phyloP scores from a whole-genome alignment of 2,329 filamentous ascomycete genomes.

The Alternaria gansuensis region DNA sequence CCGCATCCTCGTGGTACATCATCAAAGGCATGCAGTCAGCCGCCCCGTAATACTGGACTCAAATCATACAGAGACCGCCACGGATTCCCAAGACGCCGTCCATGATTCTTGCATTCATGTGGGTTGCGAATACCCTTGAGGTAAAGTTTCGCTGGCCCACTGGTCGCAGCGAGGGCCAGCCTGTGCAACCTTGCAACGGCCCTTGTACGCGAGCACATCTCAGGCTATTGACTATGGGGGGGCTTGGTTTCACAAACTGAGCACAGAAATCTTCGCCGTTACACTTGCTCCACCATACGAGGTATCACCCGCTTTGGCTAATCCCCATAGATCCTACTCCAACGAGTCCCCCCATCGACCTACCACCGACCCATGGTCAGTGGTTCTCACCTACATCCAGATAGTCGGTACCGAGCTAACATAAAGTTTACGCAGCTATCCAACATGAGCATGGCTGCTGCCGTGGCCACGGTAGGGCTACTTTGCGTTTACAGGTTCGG shows the following conservation, averaged over 20 bases:
- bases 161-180: slow-evolving; percentile 18
- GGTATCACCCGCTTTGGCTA: slow-evolving; percentile 37
- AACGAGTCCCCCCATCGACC: not conserved
- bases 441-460: not conserved
- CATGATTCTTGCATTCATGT: not conserved
- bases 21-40: slow-evolving; percentile 16
- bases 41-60: slow-evolving; percentile 5
- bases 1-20: slow-evolving; percentile 18
- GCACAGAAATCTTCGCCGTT: slow-evolving; percentile 44
- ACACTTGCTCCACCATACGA: slow-evolving; percentile 48
- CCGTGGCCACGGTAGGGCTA: slow-evolving; percentile 12
- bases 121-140: not conserved
- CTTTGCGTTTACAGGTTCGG: slow-evolving; percentile 35
- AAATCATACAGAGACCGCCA: not conserved
- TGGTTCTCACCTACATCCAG: not conserved
- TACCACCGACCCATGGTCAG: not conserved
- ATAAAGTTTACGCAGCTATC: not conserved
- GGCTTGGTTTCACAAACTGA: slow-evolving; percentile 37
- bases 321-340: slow-evolving; percentile 4
- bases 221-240: slow-evolving; percentile 26
- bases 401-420: slow-evolving; percentile 4
- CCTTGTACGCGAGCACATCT: slow-evolving; percentile 27
- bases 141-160: slow-evolving; percentile 1
- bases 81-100: not conserved
- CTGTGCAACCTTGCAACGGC: slow-evolving; percentile 36